phyloP scores from a whole-genome alignment of 805 yeast genomes.

The Wickerhamomyces bovis region DNA sequence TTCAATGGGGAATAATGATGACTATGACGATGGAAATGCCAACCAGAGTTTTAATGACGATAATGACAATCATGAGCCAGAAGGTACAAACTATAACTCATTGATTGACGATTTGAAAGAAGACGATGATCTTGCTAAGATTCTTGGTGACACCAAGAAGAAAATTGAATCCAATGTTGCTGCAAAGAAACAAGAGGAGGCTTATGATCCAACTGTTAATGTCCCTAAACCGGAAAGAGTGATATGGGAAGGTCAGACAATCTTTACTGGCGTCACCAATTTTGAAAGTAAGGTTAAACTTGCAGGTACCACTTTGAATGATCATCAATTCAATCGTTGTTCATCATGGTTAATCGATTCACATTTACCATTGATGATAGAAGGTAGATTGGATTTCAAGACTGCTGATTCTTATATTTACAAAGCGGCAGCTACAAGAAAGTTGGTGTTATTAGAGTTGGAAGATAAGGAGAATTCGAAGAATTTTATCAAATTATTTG shows the following conservation, averaged over 20 bases:
- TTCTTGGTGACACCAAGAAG: constrained; percentile 21
- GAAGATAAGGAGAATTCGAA: constrained; percentile 9
- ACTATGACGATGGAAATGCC: constrained; percentile 4
- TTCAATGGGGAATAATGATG: constrained; percentile 9
- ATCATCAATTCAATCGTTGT: constrained; percentile 14
- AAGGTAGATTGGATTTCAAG: constrained; percentile 54
- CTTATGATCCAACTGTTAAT: constrained; percentile 16
- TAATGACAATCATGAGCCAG: constrained; percentile 12
- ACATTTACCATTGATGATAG: constrained; percentile 35
- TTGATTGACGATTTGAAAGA: constrained; percentile 21
- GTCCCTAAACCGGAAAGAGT: constrained; percentile 8
- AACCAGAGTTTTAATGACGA: constrained; percentile 11
- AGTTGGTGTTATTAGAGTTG: constrained; percentile 47
- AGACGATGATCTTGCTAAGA: constrained; percentile 30
- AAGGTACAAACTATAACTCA: constrained; percentile 9
- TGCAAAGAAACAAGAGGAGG: constrained; percentile 4
- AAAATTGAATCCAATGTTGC: constrained; percentile 9
- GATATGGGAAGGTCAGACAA: constrained; percentile 44
- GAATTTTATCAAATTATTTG: constrained; percentile 19
- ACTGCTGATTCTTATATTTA: constrained; percentile 54
- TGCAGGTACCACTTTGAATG: constrained; percentile 25
- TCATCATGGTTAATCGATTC: constrained; percentile 22
- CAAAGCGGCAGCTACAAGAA: constrained; percentile 42
- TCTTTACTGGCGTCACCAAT: constrained; percentile 43
- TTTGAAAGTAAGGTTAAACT: constrained; percentile 28